phyloP scores from a whole-genome alignment of 1,139 yeast species.

The Geotrichum australiense region DNA sequence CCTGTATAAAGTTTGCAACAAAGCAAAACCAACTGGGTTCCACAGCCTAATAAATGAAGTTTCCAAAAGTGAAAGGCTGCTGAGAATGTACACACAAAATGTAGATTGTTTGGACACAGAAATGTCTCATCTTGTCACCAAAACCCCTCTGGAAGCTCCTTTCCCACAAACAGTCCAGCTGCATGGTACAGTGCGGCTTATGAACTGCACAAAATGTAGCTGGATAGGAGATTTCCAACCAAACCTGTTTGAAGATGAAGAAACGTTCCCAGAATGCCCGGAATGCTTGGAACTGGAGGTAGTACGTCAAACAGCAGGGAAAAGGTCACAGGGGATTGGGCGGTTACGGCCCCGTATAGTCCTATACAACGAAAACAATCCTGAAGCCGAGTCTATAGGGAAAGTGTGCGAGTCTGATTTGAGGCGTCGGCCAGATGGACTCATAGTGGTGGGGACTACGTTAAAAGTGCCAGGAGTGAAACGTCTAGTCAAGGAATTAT shows the following conservation, averaged over 20 bases:
- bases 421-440: conserved; percentile 60
- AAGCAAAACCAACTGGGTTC: conserved; percentile 65
- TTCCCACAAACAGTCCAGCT: conserved; percentile 59
- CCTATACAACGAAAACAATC: conserved; percentile 79
- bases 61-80: conserved; percentile 55
- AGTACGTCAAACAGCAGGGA: conserved; percentile 51
- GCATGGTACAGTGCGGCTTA: conserved; percentile 67
- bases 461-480: conserved; percentile 82
- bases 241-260: conserved; percentile 28
- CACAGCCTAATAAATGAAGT: conserved; percentile 56
- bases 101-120: conserved; percentile 44
- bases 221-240: conserved; percentile 41
- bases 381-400: conserved; percentile 78
- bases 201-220: conserved; percentile 72
- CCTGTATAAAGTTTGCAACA: conserved; percentile 49
- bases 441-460: conserved; percentile 80
- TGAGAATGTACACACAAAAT: conserved; percentile 51
- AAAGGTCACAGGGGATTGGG: conserved; percentile 70
- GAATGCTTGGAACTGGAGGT: conserved; percentile 49
- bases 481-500: conserved; percentile 62
- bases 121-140: conserved; percentile 43
- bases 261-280: conserved; percentile 45
- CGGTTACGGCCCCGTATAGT: conserved; percentile 75
- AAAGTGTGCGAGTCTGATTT: conserved; percentile 63
- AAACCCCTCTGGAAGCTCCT: conserved; percentile 42